A percentile compares a stretch with the other conserved stretches of the same genome.
These are phyloP conservation scores for Beta macrorhiza DNA, from an alignment of 179 eudicot genomes.

Conservation along the genomic window DNA sequence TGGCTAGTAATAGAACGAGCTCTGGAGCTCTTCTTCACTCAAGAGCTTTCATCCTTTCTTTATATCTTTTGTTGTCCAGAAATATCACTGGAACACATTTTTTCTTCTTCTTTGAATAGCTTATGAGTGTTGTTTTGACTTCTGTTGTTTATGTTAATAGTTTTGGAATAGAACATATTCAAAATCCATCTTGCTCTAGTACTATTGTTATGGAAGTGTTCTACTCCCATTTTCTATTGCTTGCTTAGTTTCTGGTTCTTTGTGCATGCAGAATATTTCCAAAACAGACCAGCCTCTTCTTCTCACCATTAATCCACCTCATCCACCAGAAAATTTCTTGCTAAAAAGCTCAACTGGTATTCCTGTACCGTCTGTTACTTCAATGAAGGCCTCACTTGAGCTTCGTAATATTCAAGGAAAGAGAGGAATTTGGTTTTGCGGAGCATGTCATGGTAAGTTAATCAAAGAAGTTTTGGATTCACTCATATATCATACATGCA, in stretches of 20 bases:
- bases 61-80: no score
- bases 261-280: slow-evolving; percentile 53
- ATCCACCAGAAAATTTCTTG: slow-evolving; percentile 51
- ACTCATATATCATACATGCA: not conserved
- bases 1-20: no score
- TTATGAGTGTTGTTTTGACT: no score
- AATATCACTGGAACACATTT: no score
- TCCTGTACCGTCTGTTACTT: slow-evolving; percentile 69
- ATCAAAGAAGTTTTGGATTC: not conserved
- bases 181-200: no score
- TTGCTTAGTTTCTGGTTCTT: not conserved
- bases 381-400: slow-evolving; percentile 72
- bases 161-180: no score
- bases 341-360: slow-evolving; percentile 75
- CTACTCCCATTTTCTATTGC: not conserved
- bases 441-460: slow-evolving; percentile 71
- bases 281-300: slow-evolving; percentile 54
- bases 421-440: slow-evolving; percentile 88
- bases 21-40: no score
- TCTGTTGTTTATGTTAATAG: no score
- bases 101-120: no score
- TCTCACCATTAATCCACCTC: slow-evolving; percentile 82
- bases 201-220: not conserved
- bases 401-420: slow-evolving; percentile 74
- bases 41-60: no score